Base-by-base conservation (phyloP, 2,329 filamentous ascomycete species). In the Magnaporthiopsis rhizophila region DNA sequence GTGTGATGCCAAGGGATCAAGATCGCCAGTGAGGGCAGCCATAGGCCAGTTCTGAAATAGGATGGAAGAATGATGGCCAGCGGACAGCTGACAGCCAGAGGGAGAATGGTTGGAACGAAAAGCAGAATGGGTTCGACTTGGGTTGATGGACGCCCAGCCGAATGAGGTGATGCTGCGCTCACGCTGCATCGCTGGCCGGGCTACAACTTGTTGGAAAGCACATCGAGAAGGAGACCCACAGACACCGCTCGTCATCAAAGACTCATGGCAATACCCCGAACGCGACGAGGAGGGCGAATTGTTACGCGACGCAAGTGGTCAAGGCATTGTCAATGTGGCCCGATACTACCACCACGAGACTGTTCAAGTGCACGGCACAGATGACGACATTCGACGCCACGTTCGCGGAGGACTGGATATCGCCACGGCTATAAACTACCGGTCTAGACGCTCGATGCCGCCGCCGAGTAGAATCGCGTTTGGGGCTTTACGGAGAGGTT, bases 161-260 rank as follows among this genome's bases (percentile, higher is more conserved):
- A 34, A 34, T 34, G 32, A 68, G 63, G 57, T 75, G 1, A 76
- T 80, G 62, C 68, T 64, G 62, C 72, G 73, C 1, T 67, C 73
- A 58, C 68, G 58, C 58, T 77, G 73, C 66, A 70, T 80, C 65
- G 71, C 73, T 62, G 73, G 77, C 65, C 72, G 76, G 15, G 78
- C 74, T 50, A 80, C 77, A 30, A 80, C 74, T 26, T 81, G 73
- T 62, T 81, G 74, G 78, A 78, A 76, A 72, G 79, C 74, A 12
- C 69, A 80, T 73, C 71, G 64, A 53, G 69, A 79, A 62, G 71
- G 66, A 58, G 68, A 78, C 56, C 65, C 68, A 24, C n/a, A 69
- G 36, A 70, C 62, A 32, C 71, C 69, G 5, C 71, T 81, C 67
- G 74, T 81, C n/a, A 73, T 81, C 64, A 83, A 82, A 9, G 59